Conservation (phyloP, 1,139 yeast species). For the Candida neerlandica region DNA sequence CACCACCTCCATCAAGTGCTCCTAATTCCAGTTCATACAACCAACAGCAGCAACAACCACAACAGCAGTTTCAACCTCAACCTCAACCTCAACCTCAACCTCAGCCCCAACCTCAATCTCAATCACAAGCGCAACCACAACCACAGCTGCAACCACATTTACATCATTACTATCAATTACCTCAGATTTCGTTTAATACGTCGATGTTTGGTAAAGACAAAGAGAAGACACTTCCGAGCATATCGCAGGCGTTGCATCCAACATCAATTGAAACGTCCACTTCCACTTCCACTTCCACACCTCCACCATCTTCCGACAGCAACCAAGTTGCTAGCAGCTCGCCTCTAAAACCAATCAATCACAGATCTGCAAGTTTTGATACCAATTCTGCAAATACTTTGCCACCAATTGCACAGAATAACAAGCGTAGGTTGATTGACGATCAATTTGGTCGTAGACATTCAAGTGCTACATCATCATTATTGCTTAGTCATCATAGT, state of each 20-base stretch:
- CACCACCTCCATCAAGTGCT: slow-evolving; percentile 12
- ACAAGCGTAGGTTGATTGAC: slow-evolving; percentile 33
- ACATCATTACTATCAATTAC: slow-evolving; percentile 17
- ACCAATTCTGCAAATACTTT: slow-evolving; percentile 21
- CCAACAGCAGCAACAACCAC: slow-evolving; percentile 9
- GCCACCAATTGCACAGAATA: slow-evolving; percentile 24
- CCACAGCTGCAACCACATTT: slow-evolving; percentile 13
- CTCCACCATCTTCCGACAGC: slow-evolving; percentile 12
- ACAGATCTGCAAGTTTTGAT: slow-evolving; percentile 40
- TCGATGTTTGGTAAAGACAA: slow-evolving; percentile 36
- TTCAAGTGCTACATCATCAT: slow-evolving; percentile 29
- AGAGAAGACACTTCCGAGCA: slow-evolving; percentile 10
- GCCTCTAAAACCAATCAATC: slow-evolving; percentile 11
- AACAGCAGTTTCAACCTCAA: slow-evolving; percentile 9
- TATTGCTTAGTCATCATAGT: slow-evolving; percentile 15
- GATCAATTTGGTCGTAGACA: slow-evolving; percentile 30
- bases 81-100: neutral
- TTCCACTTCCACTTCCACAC: slow-evolving; percentile 9
- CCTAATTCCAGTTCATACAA: slow-evolving; percentile 3
- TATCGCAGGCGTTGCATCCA: slow-evolving; percentile 7
- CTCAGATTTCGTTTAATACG: slow-evolving; percentile 39
- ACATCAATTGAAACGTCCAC: slow-evolving; percentile 12
- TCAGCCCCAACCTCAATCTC: slow-evolving; percentile 6
- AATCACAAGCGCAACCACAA: neutral
- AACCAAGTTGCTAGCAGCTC: slow-evolving; percentile 12